Evolutionary conservation across 2,329 filamentous ascomycete genomes (phyloP), one percentile per base, ranked within the genome.

Genomic region (Penicillium crustosum): DNA sequence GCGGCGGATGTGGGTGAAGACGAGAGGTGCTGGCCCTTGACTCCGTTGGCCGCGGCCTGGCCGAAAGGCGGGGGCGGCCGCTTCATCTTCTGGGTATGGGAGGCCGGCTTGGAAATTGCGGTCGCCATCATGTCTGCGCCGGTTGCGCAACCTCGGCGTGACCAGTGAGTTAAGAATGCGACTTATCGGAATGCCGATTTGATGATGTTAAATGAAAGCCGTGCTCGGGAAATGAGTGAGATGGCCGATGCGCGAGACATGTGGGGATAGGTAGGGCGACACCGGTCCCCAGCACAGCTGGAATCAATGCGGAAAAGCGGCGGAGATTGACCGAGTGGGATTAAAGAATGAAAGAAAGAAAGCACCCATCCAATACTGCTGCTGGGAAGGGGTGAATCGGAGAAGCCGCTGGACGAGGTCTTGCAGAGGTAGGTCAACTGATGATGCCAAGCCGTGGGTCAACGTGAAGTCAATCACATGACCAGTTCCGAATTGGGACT

Each of bases 1-100:
- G 86, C 86, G 75, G 64, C 65, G 53, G 76, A 74, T 29, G 78
- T 77, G 39, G 82, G 81, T 4, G 82, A 82, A n/a, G 86, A 82
- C 2, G 86, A 88, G 4, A 85, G 83, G 59, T 83, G 82, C 1
- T 83, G 82, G 25, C 84, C 75, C 62, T 79, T 78, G 58, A 79
- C 76, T 35, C 86, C 86, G 74, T 89, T 89, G 59, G 75, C 66
- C 58, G 76, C 75, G 49, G 85, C 83, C 71, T 89, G 87, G 57
- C 89, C 84, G 44, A 85, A 83, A 47, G 87, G 82, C 38, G 86
- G 86, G 52, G 83, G 79, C 60, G 86, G 86, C 36, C 88, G 86
- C 77, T 91, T 91, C 63, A 85, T 82, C 76, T 91, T 91, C 64
- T 73, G 70, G 59, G 78, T 71, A 65, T 78, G 73, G 49, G 78